Evolutionary conservation across 352 stramenopile species (phyloP), one percentile per base, ranked within the genome.

Genomic region (Phytophthora sp.): DNA sequence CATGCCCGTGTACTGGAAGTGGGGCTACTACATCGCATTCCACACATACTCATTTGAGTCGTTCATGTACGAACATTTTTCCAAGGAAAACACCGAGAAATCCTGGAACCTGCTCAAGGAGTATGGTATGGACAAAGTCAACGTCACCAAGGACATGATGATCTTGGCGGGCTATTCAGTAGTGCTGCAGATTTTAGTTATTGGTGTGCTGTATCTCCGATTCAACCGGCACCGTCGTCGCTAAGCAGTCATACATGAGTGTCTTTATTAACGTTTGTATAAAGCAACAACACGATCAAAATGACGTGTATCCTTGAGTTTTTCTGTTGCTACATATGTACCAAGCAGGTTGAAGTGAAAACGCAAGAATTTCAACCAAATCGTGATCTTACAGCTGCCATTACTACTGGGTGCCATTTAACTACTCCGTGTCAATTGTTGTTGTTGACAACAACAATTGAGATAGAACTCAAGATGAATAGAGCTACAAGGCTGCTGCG

Each of bases 21-120:
- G 89, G 89, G 74, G 76, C 34, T 92, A 96, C 72, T 94, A 95
- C 71, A 62, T 95, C 34, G 80, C 82, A 4, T 95, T 97, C 70
- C 88, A 95, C 72, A 92, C 87, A 20, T 97, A 95, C 64, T 79
- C 76, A 50, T 95, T 97, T 68, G 66, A 92, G 68, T 72, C 72
- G 10, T 92, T 96, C 74, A 91, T 96, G 84, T 89, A 84, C 62
- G 72, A 94, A 32, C 81, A 96, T 32, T 94, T 93, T 52, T 77
- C 69, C 0, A 24, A 64, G 13, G 42, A 62, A 27, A 48, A 76
- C 27, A 72, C 70, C 1, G 18, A 62, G 20, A 31, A 65, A 8
- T 39, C 67, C 3, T 72, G 54, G 67, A 13, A 32, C 0, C 54
- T 88, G 34, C 73, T 88, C 24, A 58, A 66, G 20, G 7, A 39